A percentile compares a stretch with the other conserved stretches of the same genome.
phyloP scores from a whole-genome alignment of 257 asterid genomes.

The Nicotiana undulata region DNA sequence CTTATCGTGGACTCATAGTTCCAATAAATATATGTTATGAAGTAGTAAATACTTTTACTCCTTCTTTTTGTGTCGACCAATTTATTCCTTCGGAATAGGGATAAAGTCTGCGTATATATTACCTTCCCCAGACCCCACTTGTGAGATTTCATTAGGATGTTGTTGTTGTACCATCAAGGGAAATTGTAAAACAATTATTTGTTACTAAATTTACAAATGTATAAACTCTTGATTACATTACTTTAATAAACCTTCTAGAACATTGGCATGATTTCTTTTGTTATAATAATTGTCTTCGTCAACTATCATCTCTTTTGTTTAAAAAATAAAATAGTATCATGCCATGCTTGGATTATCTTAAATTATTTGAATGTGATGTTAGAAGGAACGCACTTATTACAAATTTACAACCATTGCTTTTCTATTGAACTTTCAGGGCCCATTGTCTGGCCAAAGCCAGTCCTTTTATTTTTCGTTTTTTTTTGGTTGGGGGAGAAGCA shows the following conservation, averaged over 20 bases:
- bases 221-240: background rate
- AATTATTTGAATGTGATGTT: background rate
- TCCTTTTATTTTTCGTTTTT: background rate
- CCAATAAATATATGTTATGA: background rate
- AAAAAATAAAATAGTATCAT: background rate
- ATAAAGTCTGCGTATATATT: too few relatives aligned
- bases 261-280: background rate
- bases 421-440: background rate
- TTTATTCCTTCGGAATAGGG: fast-evolving
- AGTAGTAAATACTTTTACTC: too few relatives aligned
- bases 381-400: background rate
- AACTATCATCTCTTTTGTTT: background rate
- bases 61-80: too few relatives aligned
- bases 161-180: background rate
- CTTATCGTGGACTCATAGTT: background rate
- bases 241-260: background rate
- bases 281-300: background rate
- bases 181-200: background rate
- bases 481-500: background rate
- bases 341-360: background rate
- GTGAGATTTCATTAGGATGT: too few relatives aligned
- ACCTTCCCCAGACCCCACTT: too few relatives aligned
- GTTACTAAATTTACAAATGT: background rate
- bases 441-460: background rate
- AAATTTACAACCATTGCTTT: background rate